Evolutionary conservation across 371 early-diverging fungal species (phyloP).

Genomic region (Saksenaea vasiformis): DNA sequence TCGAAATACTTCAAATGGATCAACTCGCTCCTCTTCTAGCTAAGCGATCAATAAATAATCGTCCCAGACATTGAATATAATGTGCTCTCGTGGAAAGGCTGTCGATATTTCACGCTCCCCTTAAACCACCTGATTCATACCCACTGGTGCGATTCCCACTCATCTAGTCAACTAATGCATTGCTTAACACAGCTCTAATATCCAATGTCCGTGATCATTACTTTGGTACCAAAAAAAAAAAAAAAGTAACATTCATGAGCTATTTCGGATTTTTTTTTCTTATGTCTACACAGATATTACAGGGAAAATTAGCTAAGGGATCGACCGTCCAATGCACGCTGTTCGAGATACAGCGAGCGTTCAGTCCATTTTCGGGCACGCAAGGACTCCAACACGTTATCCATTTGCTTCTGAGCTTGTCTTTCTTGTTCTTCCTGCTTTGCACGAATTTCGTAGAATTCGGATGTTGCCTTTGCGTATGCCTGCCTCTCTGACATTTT

Average conservation of each 20-base stretch:
- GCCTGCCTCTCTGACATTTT: slow-evolving; percentile 72
- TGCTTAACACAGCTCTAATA: too few species aligned
- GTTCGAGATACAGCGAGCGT: slow-evolving; percentile 38
- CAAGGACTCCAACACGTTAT: slow-evolving; percentile 21
- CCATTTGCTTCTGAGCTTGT: slow-evolving; percentile 60
- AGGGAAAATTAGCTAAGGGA: not conserved
- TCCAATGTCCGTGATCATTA: too few species aligned
- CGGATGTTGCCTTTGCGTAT: slow-evolving; percentile 68
- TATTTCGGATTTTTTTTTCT: not conserved
- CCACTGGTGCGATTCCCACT: too few species aligned
- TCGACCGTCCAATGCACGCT: slow-evolving; percentile 26
- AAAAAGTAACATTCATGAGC: not conserved
- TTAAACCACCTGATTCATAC: too few species aligned
- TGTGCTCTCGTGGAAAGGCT: too few species aligned
- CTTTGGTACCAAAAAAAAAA: not conserved
- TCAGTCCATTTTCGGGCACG: slow-evolving; percentile 34
- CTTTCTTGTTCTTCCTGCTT: slow-evolving; percentile 73
- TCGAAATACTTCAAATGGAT: not conserved
- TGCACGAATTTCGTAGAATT: slow-evolving; percentile 74
- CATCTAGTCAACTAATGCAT: too few species aligned
- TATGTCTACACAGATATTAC: not conserved
- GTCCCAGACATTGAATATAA: not conserved
- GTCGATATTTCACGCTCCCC: too few species aligned
- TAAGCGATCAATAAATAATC: not conserved
- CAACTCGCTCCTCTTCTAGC: not conserved